A percentile compares a stretch with the other conserved stretches of the same genome.
These are phyloP conservation scores for Hsuehochloa calcarea DNA, from an alignment of 176 grass and related monocot species.

Conservation along the genomic window DNA sequence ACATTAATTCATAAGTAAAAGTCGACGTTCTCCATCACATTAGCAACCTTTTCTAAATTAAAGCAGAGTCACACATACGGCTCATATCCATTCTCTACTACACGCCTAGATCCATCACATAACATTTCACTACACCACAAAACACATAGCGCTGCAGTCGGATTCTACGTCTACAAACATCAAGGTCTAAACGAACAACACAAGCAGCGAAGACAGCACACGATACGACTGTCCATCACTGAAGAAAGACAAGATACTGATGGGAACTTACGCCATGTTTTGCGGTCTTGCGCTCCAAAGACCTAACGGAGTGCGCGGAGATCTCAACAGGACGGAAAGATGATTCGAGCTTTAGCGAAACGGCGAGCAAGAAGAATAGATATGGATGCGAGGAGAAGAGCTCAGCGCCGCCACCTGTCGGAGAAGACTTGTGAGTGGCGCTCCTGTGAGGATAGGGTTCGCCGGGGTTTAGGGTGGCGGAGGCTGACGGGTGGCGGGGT, in stretches of 20 bases:
- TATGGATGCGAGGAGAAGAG: background rate
- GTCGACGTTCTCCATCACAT: no score
- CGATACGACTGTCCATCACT: background rate
- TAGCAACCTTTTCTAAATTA: background rate
- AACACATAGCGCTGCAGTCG: no score
- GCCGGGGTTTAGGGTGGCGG: background rate
- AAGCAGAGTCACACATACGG: background rate
- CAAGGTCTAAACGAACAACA: no score
- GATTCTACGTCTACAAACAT: no score
- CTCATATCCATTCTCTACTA: background rate
- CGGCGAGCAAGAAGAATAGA: background rate
- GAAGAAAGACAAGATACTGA: background rate
- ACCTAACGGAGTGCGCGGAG: background rate
- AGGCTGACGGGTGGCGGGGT: background rate
- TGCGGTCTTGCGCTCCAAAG: background rate
- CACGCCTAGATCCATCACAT: no score
- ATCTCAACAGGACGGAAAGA: slow-evolving; percentile 3
- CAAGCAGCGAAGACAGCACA: no score
- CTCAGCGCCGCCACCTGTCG: background rate
- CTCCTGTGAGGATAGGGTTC: slow-evolving; percentile 46
- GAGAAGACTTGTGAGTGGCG: slow-evolving; percentile 4
- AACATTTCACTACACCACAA: no score
- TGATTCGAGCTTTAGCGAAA: background rate
- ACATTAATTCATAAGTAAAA: no score
- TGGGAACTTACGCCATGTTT: slow-evolving; percentile 27